These are phyloP conservation scores for Solanum neorickii DNA, from an alignment of 257 asterid genomes.

Conservation along the genomic window DNA sequence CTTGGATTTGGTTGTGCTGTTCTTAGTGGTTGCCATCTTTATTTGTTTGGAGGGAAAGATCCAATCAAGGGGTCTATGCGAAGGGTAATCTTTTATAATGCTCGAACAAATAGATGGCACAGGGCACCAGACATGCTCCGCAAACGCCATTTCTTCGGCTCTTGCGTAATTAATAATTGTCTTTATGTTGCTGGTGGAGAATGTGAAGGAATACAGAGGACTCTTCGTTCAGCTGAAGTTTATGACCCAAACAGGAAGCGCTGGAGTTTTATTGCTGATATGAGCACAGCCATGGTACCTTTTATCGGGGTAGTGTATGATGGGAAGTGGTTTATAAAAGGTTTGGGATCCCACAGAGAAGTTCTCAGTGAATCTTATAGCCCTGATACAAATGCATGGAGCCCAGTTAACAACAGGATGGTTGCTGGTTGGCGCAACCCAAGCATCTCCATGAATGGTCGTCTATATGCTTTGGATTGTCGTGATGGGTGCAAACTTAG, in stretches of 20 bases:
- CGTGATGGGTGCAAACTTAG: slow-evolving; percentile 39
- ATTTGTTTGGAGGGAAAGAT: slow-evolving; percentile 40
- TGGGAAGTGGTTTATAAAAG: slow-evolving; percentile 34
- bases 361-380: slow-evolving; percentile 29
- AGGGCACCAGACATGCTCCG: slow-evolving; percentile 47
- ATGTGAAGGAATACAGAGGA: slow-evolving; percentile 35
- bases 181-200: slow-evolving; percentile 47
- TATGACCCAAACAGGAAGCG: slow-evolving; percentile 34
- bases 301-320: slow-evolving; percentile 34
- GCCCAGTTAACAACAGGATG: slow-evolving; percentile 23
- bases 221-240: slow-evolving; percentile 38
- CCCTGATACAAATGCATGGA: slow-evolving; percentile 26
- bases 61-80: slow-evolving; percentile 34
- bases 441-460: slow-evolving; percentile 33
- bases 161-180: slow-evolving; percentile 34
- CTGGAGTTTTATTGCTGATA: slow-evolving; percentile 34
- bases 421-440: slow-evolving; percentile 40
- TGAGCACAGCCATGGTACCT: slow-evolving; percentile 44
- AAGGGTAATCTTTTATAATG: slow-evolving; percentile 35
- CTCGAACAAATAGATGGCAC: slow-evolving; percentile 41
- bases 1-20: slow-evolving; percentile 48
- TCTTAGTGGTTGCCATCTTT: slow-evolving; percentile 36
- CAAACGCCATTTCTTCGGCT: slow-evolving; percentile 35
- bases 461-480: slow-evolving; percentile 34
- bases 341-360: slow-evolving; percentile 34